Percentiles rank a stretch among this genome's conserved stretches.
phyloP scores from a whole-genome alignment of 2,329 filamentous ascomycete genomes.

The Calonectria fujianensis region DNA sequence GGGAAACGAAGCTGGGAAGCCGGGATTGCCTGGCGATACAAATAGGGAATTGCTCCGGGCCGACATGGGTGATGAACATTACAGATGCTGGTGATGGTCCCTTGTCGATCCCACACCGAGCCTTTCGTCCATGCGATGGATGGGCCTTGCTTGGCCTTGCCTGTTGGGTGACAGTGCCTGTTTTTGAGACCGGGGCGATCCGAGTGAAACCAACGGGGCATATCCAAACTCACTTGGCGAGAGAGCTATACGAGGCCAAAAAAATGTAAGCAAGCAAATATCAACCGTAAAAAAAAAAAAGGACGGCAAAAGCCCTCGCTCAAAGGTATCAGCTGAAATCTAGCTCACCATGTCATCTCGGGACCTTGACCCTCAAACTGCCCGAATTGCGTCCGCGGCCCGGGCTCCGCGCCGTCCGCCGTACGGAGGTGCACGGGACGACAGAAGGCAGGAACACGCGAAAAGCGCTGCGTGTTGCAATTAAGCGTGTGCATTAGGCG shows the following conservation, averaged over 20 bases:
- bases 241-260: not conserved
- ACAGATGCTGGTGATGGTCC: slow-evolving; percentile 28
- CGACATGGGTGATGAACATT: slow-evolving; percentile 33
- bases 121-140: slow-evolving; percentile 2
- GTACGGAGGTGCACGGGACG: slow-evolving; percentile 33
- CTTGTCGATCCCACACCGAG: slow-evolving; percentile 35
- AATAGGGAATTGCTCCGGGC: slow-evolving; percentile 34
- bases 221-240: not conserved
- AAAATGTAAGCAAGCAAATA: not conserved
- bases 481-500: slow-evolving; percentile 30
- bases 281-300: not conserved
- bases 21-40: slow-evolving; percentile 31
- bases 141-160: not conserved
- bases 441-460: not conserved
- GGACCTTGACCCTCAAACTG: not conserved
- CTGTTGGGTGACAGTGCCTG: slow-evolving; percentile 10
- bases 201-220: slow-evolving; percentile 4
- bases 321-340: not conserved
- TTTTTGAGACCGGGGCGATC: slow-evolving; percentile 4
- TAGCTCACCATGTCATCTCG: not conserved
- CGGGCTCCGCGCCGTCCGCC: slow-evolving; percentile 16
- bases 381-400: slow-evolving; percentile 12
- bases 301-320: not conserved
- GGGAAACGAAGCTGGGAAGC: slow-evolving; percentile 5
- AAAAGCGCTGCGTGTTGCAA: slow-evolving; percentile 8